Evolutionary conservation across 768 basidiomycete genomes (phyloP).

Genomic region (Tricholoma flavovirens): DNA sequence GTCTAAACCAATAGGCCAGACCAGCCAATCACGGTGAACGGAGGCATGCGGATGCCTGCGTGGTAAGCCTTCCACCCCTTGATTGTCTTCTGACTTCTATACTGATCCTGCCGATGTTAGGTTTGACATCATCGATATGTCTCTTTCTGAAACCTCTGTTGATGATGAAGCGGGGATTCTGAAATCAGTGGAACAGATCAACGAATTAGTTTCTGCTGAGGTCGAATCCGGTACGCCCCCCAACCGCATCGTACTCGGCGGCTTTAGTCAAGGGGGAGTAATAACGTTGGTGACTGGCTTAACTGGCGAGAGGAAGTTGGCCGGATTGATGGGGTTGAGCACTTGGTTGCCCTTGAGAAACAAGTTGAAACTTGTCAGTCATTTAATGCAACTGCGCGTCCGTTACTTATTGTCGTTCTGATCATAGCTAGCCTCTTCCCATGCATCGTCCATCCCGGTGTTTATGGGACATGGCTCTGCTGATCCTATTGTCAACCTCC

Average conservation of each 20-base stretch:
- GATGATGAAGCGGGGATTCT: slow-evolving; percentile 82
- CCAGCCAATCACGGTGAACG: slow-evolving; percentile 66
- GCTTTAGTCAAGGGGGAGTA: slow-evolving; percentile 83
- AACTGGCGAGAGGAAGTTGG: slow-evolving; percentile 60
- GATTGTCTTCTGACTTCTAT: not conserved
- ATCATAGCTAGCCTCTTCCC: slow-evolving; percentile 51
- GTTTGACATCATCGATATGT: slow-evolving; percentile 60
- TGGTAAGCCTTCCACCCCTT: slow-evolving; percentile 41
- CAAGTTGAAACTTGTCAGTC: slow-evolving; percentile 59
- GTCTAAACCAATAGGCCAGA: slow-evolving; percentile 24
- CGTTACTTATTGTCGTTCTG: slow-evolving; percentile 1
- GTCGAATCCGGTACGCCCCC: slow-evolving; percentile 63
- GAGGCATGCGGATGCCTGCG: slow-evolving; percentile 65
- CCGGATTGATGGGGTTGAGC: slow-evolving; percentile 66
- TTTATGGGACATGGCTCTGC: slow-evolving; percentile 83
- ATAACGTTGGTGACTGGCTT: slow-evolving; percentile 75
- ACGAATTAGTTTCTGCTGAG: slow-evolving; percentile 67
- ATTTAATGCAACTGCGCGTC: not conserved
- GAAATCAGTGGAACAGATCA: slow-evolving; percentile 52
- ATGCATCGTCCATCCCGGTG: slow-evolving; percentile 60
- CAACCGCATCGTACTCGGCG: slow-evolving; percentile 77
- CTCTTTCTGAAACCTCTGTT: slow-evolving; percentile 46
- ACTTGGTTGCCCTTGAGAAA: slow-evolving; percentile 70
- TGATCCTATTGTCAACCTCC: slow-evolving; percentile 66
- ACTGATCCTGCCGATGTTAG: slow-evolving; percentile 27